Evolutionary conservation across 2,329 filamentous ascomycete genomes (phyloP), one percentile per base, ranked within the genome.

Genomic region (Arthrobotrys entomopaga): DNA sequence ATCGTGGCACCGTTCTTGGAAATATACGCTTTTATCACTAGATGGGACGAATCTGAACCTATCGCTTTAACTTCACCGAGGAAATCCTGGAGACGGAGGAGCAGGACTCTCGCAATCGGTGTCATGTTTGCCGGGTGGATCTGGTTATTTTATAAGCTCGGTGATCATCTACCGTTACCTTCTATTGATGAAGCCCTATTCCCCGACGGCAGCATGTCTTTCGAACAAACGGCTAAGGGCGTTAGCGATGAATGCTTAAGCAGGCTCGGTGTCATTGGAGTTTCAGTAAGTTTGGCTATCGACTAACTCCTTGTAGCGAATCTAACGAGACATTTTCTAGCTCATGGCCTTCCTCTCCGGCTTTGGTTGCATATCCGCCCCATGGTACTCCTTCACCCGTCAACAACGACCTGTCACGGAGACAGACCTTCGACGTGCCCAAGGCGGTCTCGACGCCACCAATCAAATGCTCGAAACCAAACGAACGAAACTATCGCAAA

Each of bases 271-370:
- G 89, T 96, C 46, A 92, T 96, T 76, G 92, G 92, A 2, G 77
- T 79, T 43, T 78, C 78, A 11, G 78, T 79, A 72, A 67, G 77
- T 71, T 26, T 19, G 11, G 42, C 42, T 13, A 10, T 56, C 46
- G 26, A n/a, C 26, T 48, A 24, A 50, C n/a, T 10, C 6, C 16
- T 24, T 16, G 26, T 34, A 34, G 10, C 29, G 16, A 40, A 26
- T n/a, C 65, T 69, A 69, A 73, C 22, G 22, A 6, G n/a, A 19
- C 5, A 5, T 42, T 19, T 13, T 49, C 15, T 89, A 90, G 54
- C 82, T 95, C 61, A 96, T 96, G 91, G 92, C 92, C 15, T 85
- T 93, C 13, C 84, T 96, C n/a, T 92, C 92, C 5, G 92, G 92
- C 0, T 96, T 96, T 79, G 92, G 92, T 4, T 91, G 91, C n/a